Evolutionary conservation across 2,329 filamentous ascomycete genomes (phyloP), one percentile per base, ranked within the genome.

Genomic region (Aspergillus neotritici): DNA sequence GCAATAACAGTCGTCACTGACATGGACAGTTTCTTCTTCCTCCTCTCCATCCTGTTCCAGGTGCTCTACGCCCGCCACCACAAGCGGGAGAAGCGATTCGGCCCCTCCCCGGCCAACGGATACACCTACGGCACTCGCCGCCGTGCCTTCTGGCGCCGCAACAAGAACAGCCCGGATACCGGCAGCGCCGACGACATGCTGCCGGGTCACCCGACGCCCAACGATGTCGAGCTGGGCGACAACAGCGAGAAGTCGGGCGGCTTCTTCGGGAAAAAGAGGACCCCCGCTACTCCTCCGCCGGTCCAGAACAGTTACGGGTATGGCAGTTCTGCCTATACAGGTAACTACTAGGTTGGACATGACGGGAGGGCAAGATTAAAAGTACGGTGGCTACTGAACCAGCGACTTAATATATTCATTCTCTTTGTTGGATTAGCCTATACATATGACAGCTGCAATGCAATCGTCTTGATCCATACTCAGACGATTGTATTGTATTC

Each of bases 11-110:
- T n/a, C n/a, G n/a, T n/a, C 17, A 44, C 41, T 46, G 12, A 14
- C 11, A 35, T 9, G n/a, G 21, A 12, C 37, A 86, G 82, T 37
- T 65, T 86, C 69, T 82, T 91, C 67, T 93, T 91, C 75, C 61
- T 87, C 56, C 60, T 87, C 58, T 87, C 86, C 38, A 80, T 86
- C 40, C 62, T 82, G 45, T 73, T 85, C 50, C 86, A 91, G 58
- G 51, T 87, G 39, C 72, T 76, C 38, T 77, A 91, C 35, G 78
- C 78, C 55, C 80, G 82, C 47, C 75, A 86, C 65, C 84, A 86
- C 72, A 80, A 82, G 69, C 83, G 82, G 57, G 83, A 87, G 69
- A 86, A 85, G 72, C 79, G 79, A 41, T 86, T 78, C 61, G 83
- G 84, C 11, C 83, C 82, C 30, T 72, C 74, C 37, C 82, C 82